Evolutionary conservation across 2,329 filamentous ascomycete genomes (phyloP).

Genomic region (Thelonectria rubi): DNA sequence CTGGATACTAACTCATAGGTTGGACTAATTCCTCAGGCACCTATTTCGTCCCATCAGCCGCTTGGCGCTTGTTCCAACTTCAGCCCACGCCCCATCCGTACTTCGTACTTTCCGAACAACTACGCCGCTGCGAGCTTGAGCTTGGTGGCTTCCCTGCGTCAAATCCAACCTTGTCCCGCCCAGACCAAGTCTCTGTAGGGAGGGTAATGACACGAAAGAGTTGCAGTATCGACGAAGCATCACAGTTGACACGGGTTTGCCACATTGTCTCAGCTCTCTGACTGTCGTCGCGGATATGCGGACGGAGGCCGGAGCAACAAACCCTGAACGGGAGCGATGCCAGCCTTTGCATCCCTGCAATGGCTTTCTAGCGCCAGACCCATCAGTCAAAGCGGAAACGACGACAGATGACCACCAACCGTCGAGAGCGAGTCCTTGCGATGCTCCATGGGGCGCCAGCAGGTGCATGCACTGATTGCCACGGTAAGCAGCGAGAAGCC

Average conservation of each 20-base stretch:
- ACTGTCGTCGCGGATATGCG: conserved; percentile 3
- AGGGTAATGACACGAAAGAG: not conserved
- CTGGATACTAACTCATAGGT: not conserved
- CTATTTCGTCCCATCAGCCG: not conserved
- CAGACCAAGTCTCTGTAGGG: not conserved
- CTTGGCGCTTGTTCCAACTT: not conserved
- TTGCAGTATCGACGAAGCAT: not conserved
- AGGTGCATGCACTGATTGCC: not conserved
- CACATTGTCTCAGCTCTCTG: conserved; percentile 7
- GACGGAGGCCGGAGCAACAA: not conserved
- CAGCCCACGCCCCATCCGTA: not conserved
- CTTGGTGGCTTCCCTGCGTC: not conserved
- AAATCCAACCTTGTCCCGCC: not conserved
- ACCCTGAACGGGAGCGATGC: not conserved
- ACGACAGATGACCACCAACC: not conserved
- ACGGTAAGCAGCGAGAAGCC: not conserved
- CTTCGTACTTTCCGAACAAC: not conserved
- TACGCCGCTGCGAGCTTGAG: not conserved
- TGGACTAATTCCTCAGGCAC: not conserved
- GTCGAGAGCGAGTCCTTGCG: conserved; percentile 2
- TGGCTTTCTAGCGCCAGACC: not conserved
- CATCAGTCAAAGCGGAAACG: conserved; percentile 10
- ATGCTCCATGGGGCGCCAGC: conserved; percentile 4
- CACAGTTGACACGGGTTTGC: conserved; percentile 1
- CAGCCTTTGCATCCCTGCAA: conserved; percentile 4